Conservation (phyloP, 768 basidiomycete species). For the Kwoniella sp. region DNA sequence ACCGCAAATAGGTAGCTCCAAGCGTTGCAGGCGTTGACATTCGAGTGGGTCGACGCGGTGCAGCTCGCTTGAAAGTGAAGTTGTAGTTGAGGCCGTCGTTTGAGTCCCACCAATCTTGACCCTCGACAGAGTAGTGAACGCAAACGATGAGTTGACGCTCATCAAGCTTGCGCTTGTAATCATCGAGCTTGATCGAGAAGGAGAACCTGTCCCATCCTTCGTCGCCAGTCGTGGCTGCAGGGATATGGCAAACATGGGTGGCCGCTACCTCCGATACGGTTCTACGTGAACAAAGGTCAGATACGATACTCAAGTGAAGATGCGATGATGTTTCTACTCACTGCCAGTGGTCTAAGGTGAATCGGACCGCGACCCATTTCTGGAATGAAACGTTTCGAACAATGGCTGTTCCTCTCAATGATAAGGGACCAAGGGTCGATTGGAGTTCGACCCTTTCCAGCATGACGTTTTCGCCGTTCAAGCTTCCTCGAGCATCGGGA, state of each 20-base stretch:
- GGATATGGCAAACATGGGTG: conserved; percentile 51
- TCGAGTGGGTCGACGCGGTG: conserved; percentile 28
- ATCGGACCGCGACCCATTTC: conserved; percentile 84
- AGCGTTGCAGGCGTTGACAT: conserved; percentile 30
- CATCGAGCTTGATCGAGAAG: conserved; percentile 56
- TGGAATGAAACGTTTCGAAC: conserved; percentile 84
- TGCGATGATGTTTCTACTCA: conserved; percentile 31
- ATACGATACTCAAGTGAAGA: not conserved
- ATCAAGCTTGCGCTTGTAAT: conserved; percentile 53
- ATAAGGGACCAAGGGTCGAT: conserved; percentile 53
- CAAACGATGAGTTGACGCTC: conserved; percentile 54
- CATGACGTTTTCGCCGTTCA: conserved; percentile 55
- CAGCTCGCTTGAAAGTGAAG: conserved; percentile 52
- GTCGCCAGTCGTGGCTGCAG: conserved; percentile 49
- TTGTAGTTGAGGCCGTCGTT: conserved; percentile 54
- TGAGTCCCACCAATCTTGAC: conserved; percentile 55
- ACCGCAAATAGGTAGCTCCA: conserved; percentile 24
- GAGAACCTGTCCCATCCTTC: conserved; percentile 57
- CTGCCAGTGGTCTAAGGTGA: conserved; percentile 94
- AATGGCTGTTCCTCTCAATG: conserved; percentile 70
- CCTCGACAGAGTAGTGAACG: conserved; percentile 53
- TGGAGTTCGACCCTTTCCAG: conserved; percentile 58
- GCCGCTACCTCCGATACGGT: conserved; percentile 55
- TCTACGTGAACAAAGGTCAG: conserved; percentile 33
- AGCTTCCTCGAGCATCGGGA: conserved; percentile 34